Evolutionary conservation across 1,139 yeast species (phyloP).

Genomic region (Suhomyces bribrorum): DNA sequence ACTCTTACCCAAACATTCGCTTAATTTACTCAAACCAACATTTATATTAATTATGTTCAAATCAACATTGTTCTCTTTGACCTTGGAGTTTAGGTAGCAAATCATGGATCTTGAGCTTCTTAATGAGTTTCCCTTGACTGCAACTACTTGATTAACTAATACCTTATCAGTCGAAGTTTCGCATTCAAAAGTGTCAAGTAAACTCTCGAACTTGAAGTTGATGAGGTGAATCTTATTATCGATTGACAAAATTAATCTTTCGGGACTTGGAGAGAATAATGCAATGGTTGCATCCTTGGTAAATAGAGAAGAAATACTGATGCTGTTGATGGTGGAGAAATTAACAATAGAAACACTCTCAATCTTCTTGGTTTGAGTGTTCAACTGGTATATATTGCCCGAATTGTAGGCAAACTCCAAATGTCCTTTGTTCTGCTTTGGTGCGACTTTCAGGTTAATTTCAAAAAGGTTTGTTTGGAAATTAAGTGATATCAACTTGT

Average conservation of each 20-base stretch:
- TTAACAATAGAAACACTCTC: slow-evolving; percentile 23
- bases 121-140: slow-evolving; percentile 45
- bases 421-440: slow-evolving; percentile 3
- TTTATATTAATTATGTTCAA: slow-evolving; percentile 54
- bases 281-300: slow-evolving; percentile 20
- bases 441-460: slow-evolving; percentile 13
- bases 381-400: slow-evolving; percentile 30
- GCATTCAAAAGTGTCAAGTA: slow-evolving; percentile 38
- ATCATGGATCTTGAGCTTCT: slow-evolving; percentile 44
- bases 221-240: slow-evolving; percentile 42
- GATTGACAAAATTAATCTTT: slow-evolving; percentile 45
- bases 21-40: slow-evolving; percentile 69
- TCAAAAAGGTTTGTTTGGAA: slow-evolving; percentile 22
- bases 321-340: slow-evolving; percentile 23
- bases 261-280: slow-evolving; percentile 41
- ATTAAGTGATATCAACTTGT: slow-evolving; percentile 27
- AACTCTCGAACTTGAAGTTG: slow-evolving; percentile 46
- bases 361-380: slow-evolving; percentile 19
- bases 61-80: slow-evolving; percentile 45
- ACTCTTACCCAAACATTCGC: slow-evolving; percentile 73
- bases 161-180: slow-evolving; percentile 23
- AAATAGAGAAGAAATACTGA: slow-evolving; percentile 25
- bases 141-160: slow-evolving; percentile 36
- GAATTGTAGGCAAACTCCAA: slow-evolving; percentile 27
- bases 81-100: slow-evolving; percentile 43